These are phyloP conservation scores for Neophaeococcomyces aloes DNA, from an alignment of 2,329 filamentous ascomycete genomes.

Conservation along the genomic window DNA sequence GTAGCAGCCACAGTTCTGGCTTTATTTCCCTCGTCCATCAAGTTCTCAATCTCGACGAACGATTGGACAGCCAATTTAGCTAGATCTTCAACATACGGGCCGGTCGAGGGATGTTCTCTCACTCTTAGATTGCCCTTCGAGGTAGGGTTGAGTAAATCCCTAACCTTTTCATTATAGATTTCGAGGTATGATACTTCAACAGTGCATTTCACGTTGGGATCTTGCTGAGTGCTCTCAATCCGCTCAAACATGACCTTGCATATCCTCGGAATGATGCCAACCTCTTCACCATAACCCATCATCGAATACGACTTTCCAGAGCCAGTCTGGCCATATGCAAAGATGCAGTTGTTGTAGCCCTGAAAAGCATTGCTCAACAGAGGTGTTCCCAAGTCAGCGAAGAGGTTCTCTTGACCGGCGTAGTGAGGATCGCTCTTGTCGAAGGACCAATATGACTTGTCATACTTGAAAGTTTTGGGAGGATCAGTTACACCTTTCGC, in stretches of 20 bases:
- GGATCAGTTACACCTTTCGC: slow-evolving; percentile 56
- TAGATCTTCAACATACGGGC: slow-evolving; percentile 95
- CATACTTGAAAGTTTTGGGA: slow-evolving; percentile 84
- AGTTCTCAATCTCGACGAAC: slow-evolving; percentile 87
- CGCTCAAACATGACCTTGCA: slow-evolving; percentile 95
- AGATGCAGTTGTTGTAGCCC: slow-evolving; percentile 99
- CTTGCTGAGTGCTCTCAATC: slow-evolving; percentile 56
- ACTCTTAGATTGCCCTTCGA: slow-evolving; percentile 97
- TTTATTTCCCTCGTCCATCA: slow-evolving; percentile 99
- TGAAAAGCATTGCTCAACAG: slow-evolving; percentile 95
- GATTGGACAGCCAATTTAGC: slow-evolving; percentile 89
- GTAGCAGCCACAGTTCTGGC: slow-evolving; percentile 94
- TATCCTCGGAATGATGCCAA: slow-evolving; percentile 92
- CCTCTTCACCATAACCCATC: slow-evolving; percentile 97
- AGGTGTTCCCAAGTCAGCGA: slow-evolving; percentile 76
- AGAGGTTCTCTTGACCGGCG: slow-evolving; percentile 80
- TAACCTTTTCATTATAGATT: slow-evolving; percentile 97
- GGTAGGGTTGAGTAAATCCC: slow-evolving; percentile 85
- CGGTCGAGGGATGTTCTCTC: slow-evolving; percentile 92
- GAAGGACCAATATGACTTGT: slow-evolving; percentile 98
- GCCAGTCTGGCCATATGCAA: slow-evolving; percentile 95
- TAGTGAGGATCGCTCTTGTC: slow-evolving; percentile 69
- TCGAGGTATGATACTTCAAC: slow-evolving; percentile 98
- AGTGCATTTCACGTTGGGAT: slow-evolving; percentile 73
- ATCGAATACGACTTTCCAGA: slow-evolving; percentile 99